phyloP scores from a whole-genome alignment of 192 early-diverging fungal species.

The Dimargaris verticillata region DNA sequence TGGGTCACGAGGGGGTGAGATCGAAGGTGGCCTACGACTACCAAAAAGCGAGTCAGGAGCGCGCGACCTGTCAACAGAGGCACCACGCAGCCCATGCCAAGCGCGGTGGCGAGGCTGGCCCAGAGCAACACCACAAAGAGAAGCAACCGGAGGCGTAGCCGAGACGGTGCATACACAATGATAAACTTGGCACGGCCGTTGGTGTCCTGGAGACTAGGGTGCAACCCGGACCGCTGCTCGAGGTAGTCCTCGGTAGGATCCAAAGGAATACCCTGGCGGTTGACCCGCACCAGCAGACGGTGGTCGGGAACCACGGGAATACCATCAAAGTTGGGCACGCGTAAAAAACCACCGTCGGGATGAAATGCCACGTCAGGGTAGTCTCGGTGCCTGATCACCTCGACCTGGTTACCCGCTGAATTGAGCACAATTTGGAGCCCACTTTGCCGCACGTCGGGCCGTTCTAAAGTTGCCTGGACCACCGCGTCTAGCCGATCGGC shows the following conservation, averaged over 20 bases:
- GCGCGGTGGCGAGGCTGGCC: slow-evolving; percentile 11
- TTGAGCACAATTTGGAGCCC: not conserved
- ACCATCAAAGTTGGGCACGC: slow-evolving; percentile 74
- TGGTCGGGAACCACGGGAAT: slow-evolving; percentile 64
- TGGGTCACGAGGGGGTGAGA: no score
- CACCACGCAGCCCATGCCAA: slow-evolving; percentile 13
- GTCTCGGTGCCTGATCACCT: slow-evolving; percentile 23
- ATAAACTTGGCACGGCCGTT: slow-evolving; percentile 46
- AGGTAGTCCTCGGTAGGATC: slow-evolving; percentile 38
- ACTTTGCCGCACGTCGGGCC: not conserved
- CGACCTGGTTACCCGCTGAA: slow-evolving; percentile 16
- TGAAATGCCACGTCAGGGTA: slow-evolving; percentile 34
- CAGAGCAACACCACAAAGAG: slow-evolving; percentile 35
- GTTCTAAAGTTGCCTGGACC: not conserved
- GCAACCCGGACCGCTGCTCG: slow-evolving; percentile 28
- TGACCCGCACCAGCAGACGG: slow-evolving; percentile 65
- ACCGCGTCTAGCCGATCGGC: not conserved
- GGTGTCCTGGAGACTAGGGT: slow-evolving; percentile 23
- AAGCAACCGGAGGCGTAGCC: slow-evolving; percentile 41
- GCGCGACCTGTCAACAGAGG: slow-evolving; percentile 20
- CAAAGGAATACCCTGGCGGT: slow-evolving; percentile 32
- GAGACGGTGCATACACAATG: slow-evolving; percentile 67
- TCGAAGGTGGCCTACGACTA: not conserved
- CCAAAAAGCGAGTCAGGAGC: slow-evolving; percentile 23
- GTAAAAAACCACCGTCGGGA: slow-evolving; percentile 45